phyloP scores from a whole-genome alignment of 2,329 filamentous ascomycete species.

The Alternaria triticimaculans region DNA sequence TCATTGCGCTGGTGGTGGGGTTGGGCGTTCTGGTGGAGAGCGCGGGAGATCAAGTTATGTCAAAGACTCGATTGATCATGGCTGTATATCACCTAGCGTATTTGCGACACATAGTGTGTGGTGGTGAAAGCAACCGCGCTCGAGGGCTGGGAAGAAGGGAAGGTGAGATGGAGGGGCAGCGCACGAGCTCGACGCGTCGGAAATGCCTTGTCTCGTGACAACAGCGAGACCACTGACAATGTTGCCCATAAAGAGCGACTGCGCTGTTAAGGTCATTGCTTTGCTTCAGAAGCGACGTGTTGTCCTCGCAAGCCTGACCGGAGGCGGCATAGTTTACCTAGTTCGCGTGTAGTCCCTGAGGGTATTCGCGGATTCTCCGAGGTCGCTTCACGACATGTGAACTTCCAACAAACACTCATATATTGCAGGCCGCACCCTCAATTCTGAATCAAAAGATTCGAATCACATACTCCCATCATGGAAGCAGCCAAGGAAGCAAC shows the following conservation, averaged over 20 bases:
- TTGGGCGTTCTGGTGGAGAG: background rate
- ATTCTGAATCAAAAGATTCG: background rate
- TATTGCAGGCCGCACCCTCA: background rate
- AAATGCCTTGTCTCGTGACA: background rate
- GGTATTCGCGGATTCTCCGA: background rate
- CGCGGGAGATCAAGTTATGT: background rate
- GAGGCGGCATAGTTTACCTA: slow-evolving; percentile 4
- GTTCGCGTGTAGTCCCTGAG: background rate
- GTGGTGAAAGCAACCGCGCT: slow-evolving; percentile 24
- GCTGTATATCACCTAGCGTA: background rate
- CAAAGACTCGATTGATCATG: background rate
- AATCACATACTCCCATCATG: slow-evolving; percentile 18
- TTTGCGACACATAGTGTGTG: slow-evolving; percentile 10
- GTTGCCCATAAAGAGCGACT: background rate
- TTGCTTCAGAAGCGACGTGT: background rate
- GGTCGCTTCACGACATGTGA: slow-evolving; percentile 2
- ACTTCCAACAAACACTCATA: background rate
- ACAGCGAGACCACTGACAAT: background rate
- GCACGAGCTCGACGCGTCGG: slow-evolving; percentile 12
- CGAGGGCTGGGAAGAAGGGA: slow-evolving; percentile 23
- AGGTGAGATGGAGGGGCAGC: slow-evolving; percentile 33
- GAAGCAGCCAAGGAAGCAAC: slow-evolving; percentile 28
- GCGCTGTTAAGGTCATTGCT: background rate
- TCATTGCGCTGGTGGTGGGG: slow-evolving; percentile 26
- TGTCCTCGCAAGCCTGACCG: slow-evolving; percentile 12